Evolutionary conservation across 768 basidiomycete genomes (phyloP).

Genomic region (Suillus subalutaceus): DNA sequence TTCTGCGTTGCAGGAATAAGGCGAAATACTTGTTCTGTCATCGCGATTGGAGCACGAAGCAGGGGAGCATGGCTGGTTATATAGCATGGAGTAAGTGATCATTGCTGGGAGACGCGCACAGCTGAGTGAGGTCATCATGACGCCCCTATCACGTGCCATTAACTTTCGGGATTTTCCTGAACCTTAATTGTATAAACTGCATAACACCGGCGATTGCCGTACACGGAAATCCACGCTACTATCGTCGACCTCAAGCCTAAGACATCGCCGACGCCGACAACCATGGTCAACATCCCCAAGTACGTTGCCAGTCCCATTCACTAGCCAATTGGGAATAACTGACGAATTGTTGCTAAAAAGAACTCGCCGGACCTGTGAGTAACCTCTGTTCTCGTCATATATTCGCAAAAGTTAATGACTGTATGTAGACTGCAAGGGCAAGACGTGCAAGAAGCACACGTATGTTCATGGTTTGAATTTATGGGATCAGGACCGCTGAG

Average conservation of each 20-base stretch:
- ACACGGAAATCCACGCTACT: conserved; percentile 14
- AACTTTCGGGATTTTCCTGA: conserved; percentile 5
- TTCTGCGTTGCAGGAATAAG: conserved; percentile 37
- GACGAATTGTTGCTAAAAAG: conserved; percentile 39
- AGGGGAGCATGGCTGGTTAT: not conserved
- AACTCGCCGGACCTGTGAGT: conserved; percentile 96
- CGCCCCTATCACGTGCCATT: not conserved
- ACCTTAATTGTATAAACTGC: conserved; percentile 23
- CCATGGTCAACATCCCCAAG: conserved; percentile 97
- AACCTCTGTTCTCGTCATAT: conserved; percentile 11
- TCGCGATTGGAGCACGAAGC: not conserved
- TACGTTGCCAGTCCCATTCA: conserved; percentile 42
- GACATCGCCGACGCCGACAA: conserved; percentile 32
- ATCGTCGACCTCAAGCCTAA: conserved; percentile 16
- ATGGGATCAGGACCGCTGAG: not conserved
- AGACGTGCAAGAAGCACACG: conserved; percentile 97
- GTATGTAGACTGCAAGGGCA: conserved; percentile 87
- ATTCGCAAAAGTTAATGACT: not conserved
- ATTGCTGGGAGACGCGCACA: not conserved
- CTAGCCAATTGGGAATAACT: conserved; percentile 11
- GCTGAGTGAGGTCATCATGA: conserved; percentile 9
- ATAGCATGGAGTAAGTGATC: not conserved
- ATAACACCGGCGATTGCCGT: conserved; percentile 35
- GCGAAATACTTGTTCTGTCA: conserved; percentile 23
- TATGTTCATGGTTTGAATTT: conserved; percentile 42